These are phyloP conservation scores for Naganishia antarctica DNA, from an alignment of 768 basidiomycete genomes.

Conservation along the genomic window DNA sequence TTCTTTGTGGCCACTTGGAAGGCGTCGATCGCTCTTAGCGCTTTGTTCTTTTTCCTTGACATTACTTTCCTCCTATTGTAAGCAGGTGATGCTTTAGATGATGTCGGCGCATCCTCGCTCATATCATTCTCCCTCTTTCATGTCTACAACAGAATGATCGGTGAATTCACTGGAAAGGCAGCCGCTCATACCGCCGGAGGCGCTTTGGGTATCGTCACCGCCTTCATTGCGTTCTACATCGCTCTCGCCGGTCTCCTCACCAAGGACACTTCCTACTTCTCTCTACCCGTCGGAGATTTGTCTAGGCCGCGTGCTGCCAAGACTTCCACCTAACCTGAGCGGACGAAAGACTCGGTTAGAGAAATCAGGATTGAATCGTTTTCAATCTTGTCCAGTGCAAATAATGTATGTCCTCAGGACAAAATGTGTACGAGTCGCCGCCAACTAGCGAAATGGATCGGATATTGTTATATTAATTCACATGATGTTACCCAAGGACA, in stretches of 20 bases:
- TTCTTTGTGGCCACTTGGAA: conserved; percentile 55
- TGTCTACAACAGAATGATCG: conserved; percentile 36
- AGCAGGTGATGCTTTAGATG: not conserved
- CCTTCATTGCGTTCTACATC: conserved; percentile 47
- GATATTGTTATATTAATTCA: no score
- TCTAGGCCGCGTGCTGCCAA: conserved; percentile 25
- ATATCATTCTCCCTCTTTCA: not conserved
- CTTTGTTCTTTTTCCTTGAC: conserved; percentile 57
- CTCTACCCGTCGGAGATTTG: conserved; percentile 46
- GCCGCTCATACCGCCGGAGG: conserved; percentile 47
- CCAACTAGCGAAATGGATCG: no score
- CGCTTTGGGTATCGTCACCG: conserved; percentile 49
- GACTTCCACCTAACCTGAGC: no score
- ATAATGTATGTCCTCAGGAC: no score
- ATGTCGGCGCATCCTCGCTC: not conserved
- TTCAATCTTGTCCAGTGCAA: no score
- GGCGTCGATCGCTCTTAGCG: conserved; percentile 55
- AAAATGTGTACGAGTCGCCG: no score
- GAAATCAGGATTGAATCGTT: no score
- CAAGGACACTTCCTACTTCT: conserved; percentile 46
- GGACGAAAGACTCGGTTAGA: no score
- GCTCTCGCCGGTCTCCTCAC: conserved; percentile 50
- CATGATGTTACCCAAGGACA: no score
- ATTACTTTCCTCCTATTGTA: conserved; percentile 53
- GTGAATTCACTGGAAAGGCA: conserved; percentile 48